phyloP scores from a whole-genome alignment of 176 grass and related monocot genomes.

The Alloteropsis semialata region DNA sequence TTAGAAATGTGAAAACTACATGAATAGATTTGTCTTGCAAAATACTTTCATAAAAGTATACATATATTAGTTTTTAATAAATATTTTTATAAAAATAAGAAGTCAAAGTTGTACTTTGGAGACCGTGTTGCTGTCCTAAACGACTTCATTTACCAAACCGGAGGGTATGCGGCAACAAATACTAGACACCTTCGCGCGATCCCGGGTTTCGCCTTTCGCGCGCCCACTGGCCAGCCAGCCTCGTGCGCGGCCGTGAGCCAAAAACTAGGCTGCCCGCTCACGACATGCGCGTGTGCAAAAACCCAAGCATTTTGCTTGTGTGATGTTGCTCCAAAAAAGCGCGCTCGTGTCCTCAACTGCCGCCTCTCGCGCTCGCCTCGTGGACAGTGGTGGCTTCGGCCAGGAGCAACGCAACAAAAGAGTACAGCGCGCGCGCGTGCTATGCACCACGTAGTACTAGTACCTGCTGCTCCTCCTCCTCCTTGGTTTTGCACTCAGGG shows the following conservation, averaged over 20 bases:
- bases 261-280: neutral
- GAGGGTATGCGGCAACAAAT: constrained; percentile 29
- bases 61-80: no score
- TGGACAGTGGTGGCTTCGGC: constrained; percentile 5
- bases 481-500: no score
- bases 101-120: no score
- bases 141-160: no score
- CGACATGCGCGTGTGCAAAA: neutral
- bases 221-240: no score
- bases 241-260: neutral
- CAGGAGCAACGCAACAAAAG: constrained; percentile 45
- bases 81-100: no score
- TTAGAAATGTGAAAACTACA: no score
- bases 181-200: neutral
- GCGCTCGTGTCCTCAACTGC: neutral
- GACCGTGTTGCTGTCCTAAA: no score
- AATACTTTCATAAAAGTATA: no score
- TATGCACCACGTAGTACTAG: neutral
- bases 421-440: neutral
- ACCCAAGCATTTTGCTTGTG: neutral
- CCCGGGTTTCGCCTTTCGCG: neutral
- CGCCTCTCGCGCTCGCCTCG: neutral
- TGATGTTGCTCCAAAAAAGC: neutral
- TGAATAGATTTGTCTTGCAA: no score
- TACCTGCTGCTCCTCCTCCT: no score